Conservation (phyloP, 2,329 filamentous ascomycete genomes). For the Sporothrix globosa region DNA sequence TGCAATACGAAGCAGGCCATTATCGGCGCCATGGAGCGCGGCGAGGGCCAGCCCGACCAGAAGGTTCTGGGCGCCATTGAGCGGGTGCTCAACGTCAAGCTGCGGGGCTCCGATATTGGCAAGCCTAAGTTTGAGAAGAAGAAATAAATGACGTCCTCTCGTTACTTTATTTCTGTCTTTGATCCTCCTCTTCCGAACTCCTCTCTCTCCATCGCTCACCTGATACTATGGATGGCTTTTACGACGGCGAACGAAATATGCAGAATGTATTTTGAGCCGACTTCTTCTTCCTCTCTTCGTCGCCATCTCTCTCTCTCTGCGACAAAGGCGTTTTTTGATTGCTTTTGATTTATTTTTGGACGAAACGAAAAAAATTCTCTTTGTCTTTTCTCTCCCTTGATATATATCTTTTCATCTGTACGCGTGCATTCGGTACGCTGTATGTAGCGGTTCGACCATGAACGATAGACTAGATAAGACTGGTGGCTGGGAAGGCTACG, state of each 20-base stretch:
- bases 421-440: conserved; percentile 6
- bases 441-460: conserved; percentile 1
- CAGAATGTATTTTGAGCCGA: not conserved
- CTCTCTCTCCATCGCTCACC: not conserved
- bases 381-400: not conserved
- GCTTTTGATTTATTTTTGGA: conserved; percentile 21
- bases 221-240: not conserved
- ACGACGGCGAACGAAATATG: not conserved
- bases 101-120: conserved; percentile 84
- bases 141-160: conserved; percentile 38
- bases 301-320: not conserved
- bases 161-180: not conserved
- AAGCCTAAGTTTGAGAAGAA: conserved; percentile 69
- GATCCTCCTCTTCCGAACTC: not conserved
- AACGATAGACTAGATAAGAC: conserved; percentile 1
- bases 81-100: conserved; percentile 82
- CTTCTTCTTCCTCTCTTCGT: not conserved
- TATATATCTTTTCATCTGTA: not conserved
- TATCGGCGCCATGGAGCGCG: conserved; percentile 84
- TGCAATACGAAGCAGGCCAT: conserved; percentile 83
- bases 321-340: conserved; percentile 22
- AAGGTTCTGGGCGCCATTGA: conserved; percentile 79
- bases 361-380: not conserved
- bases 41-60: conserved; percentile 77
- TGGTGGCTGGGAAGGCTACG: not conserved